phyloP scores from a whole-genome alignment of 2,329 filamentous ascomycete species.

The Colletotrichum karsti region DNA sequence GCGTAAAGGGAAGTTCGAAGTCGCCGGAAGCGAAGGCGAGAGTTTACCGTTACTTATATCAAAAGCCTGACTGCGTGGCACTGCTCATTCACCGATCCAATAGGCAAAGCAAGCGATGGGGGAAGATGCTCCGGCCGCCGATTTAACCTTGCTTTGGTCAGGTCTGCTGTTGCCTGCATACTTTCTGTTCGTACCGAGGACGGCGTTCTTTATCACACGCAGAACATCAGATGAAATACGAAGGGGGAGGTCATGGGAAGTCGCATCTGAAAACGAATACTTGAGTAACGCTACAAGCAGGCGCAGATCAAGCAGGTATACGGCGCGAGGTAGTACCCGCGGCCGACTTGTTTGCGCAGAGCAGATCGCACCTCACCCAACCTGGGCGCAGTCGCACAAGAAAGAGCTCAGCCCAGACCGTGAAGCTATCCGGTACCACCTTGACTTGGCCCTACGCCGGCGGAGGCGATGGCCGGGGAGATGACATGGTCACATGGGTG shows the following conservation, averaged over 20 bases:
- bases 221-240: constrained; percentile 6
- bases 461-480: not conserved
- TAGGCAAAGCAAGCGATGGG: not conserved
- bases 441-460: too few relatives aligned
- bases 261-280: not conserved
- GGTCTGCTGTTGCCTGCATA: not conserved
- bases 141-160: constrained; percentile 9
- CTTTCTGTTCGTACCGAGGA: not conserved
- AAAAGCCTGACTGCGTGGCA: constrained; percentile 3
- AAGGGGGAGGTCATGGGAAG: not conserved
- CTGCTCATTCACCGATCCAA: not conserved
- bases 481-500: not conserved
- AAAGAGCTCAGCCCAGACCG: not conserved
- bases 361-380: not conserved
- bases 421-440: too few relatives aligned
- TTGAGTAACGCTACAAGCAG: not conserved
- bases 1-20: not conserved
- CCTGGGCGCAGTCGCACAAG: not conserved
- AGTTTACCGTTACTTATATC: constrained; percentile 19
- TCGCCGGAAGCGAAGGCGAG: not conserved
- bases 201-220: not conserved
- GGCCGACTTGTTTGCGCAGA: not conserved
- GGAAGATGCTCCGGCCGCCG: not conserved
- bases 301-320: not conserved
- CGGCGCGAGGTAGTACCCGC: not conserved